Evolutionary conservation across 768 basidiomycete species (phyloP).

Genomic region (Kwoniella pini): DNA sequence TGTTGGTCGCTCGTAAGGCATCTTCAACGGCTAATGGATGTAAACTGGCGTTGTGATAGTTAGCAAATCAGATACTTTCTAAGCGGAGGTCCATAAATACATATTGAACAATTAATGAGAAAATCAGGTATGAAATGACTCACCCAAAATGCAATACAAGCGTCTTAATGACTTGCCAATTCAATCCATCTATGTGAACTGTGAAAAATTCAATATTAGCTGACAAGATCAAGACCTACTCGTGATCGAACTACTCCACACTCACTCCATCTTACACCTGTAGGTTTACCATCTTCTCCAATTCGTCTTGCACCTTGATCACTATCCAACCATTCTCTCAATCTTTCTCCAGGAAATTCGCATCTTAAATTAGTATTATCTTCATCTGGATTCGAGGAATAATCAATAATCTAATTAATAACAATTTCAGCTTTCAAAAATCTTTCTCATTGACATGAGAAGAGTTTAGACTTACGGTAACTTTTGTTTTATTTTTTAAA

Average conservation of each 20-base stretch:
- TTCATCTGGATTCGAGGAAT: conserved; percentile 36
- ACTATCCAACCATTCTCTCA: conserved; percentile 46
- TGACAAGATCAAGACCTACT: not conserved
- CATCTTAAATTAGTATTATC: conserved; percentile 39
- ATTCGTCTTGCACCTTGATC: conserved; percentile 30
- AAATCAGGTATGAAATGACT: too few relatives aligned
- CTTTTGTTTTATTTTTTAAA: conserved; percentile 36
- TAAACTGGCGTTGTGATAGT: conserved; percentile 26
- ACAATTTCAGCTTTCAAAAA: too few relatives aligned
- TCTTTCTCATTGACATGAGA: not conserved
- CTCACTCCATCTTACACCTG: conserved; percentile 52
- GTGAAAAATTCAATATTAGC: not conserved
- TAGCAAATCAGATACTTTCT: not conserved
- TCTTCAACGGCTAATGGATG: conserved; percentile 54
- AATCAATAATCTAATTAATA: conserved; percentile 53
- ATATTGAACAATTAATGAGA: too few relatives aligned
- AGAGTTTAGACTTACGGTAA: conserved; percentile 32
- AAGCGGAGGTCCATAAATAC: not conserved
- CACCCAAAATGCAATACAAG: conserved; percentile 47
- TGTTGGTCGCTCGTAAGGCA: conserved; percentile 46
- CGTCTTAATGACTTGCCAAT: conserved; percentile 52
- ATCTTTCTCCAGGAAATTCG: conserved; percentile 47
- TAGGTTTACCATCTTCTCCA: conserved; percentile 36
- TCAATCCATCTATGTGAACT: conserved; percentile 50
- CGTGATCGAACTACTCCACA: conserved; percentile 1